Conservation (phyloP, 1,284 basidiomycete species). For the Cerrena zonata region DNA sequence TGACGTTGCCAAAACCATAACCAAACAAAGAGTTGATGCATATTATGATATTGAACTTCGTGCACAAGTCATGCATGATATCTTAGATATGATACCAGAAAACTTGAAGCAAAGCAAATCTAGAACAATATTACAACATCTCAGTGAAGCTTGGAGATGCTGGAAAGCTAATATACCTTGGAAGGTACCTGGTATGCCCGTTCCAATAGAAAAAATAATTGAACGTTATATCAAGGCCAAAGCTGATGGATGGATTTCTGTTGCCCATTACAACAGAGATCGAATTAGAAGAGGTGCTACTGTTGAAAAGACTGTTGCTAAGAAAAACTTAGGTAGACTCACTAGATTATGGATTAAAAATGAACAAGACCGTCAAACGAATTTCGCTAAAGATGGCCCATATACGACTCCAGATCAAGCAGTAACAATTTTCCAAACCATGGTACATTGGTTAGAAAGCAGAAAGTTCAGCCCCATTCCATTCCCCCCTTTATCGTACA, state of each 20-base stretch:
- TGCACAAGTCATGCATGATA: constrained; percentile 99
- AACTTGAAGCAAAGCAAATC: constrained; percentile 98
- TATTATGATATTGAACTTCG: constrained; percentile 97
- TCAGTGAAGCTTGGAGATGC: constrained; percentile 97
- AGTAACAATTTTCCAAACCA: constrained; percentile 95
- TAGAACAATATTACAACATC: constrained; percentile 95
- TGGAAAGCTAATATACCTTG: constrained; percentile 99
- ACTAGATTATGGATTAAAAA: constrained; percentile 94
- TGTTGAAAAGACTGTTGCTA: constrained; percentile 97
- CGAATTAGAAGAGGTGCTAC: constrained; percentile 94
- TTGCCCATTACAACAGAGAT: constrained; percentile 90
- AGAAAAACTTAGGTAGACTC: constrained; percentile 89
- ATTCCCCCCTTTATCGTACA: constrained; percentile 96
- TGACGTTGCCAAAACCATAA: constrained; percentile 91
- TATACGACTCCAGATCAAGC: constrained; percentile 97
- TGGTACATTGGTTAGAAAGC: constrained; percentile 95
- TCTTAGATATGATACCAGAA: constrained; percentile 98
- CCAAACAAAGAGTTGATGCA: constrained; percentile 97
- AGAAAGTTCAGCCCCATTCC: constrained; percentile 95
- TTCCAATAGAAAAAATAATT: constrained; percentile 98
- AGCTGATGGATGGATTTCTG: constrained; percentile 98
- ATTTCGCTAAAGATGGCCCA: constrained; percentile 93
- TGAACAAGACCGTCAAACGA: constrained; percentile 95
- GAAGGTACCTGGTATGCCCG: constrained; percentile 97
- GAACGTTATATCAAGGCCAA: constrained; percentile 99